These are phyloP conservation scores for Exserohilum turcica DNA, from an alignment of 2,329 filamentous ascomycete genomes.

Conservation along the genomic window DNA sequence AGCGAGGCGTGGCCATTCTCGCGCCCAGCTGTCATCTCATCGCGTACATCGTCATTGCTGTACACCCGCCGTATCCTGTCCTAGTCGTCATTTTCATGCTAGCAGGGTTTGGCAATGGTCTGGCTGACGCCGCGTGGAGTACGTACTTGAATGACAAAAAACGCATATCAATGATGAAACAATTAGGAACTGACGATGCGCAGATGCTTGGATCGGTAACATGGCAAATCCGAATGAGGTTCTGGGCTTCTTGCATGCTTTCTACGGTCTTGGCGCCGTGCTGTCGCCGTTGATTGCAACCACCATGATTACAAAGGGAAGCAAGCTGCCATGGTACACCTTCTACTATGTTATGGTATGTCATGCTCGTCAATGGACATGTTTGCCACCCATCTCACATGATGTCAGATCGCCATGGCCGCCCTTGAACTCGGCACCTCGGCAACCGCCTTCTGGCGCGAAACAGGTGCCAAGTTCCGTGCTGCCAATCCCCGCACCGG, in stretches of 20 bases:
- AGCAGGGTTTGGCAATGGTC: conserved; percentile 72
- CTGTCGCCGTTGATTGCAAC: conserved; percentile 73
- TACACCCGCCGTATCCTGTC: conserved; percentile 72
- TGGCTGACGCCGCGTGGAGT: conserved; percentile 65
- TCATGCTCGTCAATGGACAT: background rate
- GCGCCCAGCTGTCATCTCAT: conserved; percentile 66
- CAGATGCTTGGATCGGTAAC: conserved; percentile 65
- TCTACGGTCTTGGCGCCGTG: conserved; percentile 74
- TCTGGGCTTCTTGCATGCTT: conserved; percentile 72
- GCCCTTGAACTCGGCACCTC: conserved; percentile 61
- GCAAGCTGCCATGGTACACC: conserved; percentile 66
- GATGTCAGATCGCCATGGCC: conserved; percentile 57
- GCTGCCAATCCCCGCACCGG: conserved; percentile 54
- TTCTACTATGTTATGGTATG: conserved; percentile 79
- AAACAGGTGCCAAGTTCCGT: conserved; percentile 64
- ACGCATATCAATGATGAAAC: too few species aligned
- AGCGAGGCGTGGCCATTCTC: conserved; percentile 72
- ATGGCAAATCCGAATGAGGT: conserved; percentile 77
- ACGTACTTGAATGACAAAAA: background rate
- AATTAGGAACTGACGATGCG: background rate
- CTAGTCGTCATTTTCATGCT: conserved; percentile 69
- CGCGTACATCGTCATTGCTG: conserved; percentile 67
- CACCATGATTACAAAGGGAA: conserved; percentile 68
- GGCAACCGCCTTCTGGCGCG: conserved; percentile 65
- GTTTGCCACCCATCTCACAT: background rate